Conservation (phyloP, 73 alveolate species). For the Paramecium tetraurelia region DNA sequence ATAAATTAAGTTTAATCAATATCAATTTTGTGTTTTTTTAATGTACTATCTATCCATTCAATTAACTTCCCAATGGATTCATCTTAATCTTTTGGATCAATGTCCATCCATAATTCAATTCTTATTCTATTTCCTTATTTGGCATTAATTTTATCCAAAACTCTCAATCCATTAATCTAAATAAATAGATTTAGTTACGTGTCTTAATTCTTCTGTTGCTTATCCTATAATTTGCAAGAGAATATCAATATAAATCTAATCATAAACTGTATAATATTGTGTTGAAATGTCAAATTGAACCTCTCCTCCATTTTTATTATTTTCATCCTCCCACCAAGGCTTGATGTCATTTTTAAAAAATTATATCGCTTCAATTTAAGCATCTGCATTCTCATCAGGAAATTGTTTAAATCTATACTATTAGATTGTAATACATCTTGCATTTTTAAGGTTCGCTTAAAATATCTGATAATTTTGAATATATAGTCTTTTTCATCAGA, state of each 20-base stretch:
- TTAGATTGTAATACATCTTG: neutral
- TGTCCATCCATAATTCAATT: constrained; percentile 36
- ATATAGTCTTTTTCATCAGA: neutral
- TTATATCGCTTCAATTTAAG: constrained; percentile 26
- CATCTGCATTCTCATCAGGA: neutral
- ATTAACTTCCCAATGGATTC: neutral
- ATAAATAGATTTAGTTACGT: neutral
- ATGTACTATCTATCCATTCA: neutral
- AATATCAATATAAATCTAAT: neutral
- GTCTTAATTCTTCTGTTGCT: neutral
- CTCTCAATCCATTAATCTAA: constrained; percentile 51
- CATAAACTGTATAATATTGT: neutral
- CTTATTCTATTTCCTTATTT: neutral
- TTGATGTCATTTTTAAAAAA: neutral
- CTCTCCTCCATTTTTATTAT: constrained; percentile 33
- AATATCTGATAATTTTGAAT: neutral
- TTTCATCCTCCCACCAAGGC: constrained; percentile 36
- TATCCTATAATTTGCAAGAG: neutral
- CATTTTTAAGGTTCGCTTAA: constrained; percentile 24
- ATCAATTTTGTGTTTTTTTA: neutral
- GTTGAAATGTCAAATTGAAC: neutral
- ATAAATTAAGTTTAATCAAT: neutral
- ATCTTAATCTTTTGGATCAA: constrained; percentile 13
- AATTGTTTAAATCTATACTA: neutral
- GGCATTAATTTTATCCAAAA: constrained; percentile 8